Evolutionary conservation across 345 rosid species (phyloP).

Genomic region (Theobroma cacao): DNA sequence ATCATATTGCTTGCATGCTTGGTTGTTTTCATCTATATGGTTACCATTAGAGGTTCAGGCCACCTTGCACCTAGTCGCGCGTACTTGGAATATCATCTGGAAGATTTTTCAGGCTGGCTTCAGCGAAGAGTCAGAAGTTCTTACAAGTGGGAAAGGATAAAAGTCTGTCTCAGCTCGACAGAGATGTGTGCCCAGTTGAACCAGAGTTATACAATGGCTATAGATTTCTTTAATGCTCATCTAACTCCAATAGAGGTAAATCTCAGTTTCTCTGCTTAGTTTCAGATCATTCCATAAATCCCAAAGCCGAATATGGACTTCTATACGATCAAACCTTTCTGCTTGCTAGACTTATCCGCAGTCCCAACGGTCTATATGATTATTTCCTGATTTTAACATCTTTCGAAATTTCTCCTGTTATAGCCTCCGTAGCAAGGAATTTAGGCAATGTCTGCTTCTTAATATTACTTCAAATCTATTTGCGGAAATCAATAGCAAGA

Average conservation of each 20-base stretch:
- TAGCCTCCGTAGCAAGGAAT: not conserved
- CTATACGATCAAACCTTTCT: not conserved
- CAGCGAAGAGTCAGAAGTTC: conserved; percentile 68
- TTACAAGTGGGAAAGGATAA: conserved; percentile 82
- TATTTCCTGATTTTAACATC: not conserved
- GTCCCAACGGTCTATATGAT: no score
- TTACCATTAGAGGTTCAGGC: conserved; percentile 76
- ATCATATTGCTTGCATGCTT: conserved; percentile 62
- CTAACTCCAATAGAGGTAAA: conserved; percentile 80
- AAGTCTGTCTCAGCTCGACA: conserved; percentile 62
- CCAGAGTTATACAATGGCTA: conserved; percentile 74
- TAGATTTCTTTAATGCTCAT: conserved; percentile 81
- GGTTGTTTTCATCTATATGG: conserved; percentile 74
- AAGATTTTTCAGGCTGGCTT: conserved; percentile 78
- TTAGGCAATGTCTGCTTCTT: not conserved
- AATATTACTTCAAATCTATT: no score
- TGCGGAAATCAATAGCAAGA: not conserved
- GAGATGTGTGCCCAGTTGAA: conserved; percentile 64
- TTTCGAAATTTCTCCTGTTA: not conserved
- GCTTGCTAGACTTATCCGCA: not conserved
- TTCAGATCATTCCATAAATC: not conserved
- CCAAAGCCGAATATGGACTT: not conserved
- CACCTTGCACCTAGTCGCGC: conserved; percentile 69
- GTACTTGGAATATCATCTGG: conserved; percentile 77
- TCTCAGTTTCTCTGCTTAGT: not conserved